Evolutionary conservation across 352 stramenopile genomes (phyloP).

Genomic region (Pythium oligandrum): DNA sequence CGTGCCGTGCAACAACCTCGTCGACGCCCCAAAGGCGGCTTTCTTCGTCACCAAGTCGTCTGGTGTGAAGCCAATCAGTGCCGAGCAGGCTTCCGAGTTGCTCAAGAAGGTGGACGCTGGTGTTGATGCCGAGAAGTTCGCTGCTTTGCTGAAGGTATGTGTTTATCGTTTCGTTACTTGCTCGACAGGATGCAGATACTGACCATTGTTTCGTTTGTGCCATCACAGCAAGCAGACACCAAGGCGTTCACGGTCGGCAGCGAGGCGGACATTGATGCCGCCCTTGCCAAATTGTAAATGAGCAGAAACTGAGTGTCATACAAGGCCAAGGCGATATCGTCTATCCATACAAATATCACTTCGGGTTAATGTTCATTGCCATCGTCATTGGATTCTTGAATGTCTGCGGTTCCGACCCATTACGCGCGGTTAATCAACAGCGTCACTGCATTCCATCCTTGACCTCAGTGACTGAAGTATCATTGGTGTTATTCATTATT

Average conservation of each 20-base stretch:
- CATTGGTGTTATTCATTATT: too few species aligned
- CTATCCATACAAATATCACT: not conserved
- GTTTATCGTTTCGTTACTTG: not conserved
- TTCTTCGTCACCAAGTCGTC: conserved; percentile 59
- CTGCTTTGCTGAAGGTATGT: conserved; percentile 43
- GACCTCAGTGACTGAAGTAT: too few species aligned
- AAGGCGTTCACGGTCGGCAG: conserved; percentile 66
- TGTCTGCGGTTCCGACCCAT: too few species aligned
- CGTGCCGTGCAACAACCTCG: conserved; percentile 77
- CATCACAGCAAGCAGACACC: conserved; percentile 35
- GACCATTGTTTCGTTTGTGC: not conserved
- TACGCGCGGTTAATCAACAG: too few species aligned
- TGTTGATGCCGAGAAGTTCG: conserved; percentile 56
- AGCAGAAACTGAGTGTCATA: not conserved
- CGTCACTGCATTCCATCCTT: too few species aligned
- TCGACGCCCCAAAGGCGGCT: conserved; percentile 52
- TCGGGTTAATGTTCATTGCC: conserved; percentile 13
- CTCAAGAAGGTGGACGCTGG: conserved; percentile 48
- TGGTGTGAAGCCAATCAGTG: conserved; percentile 60
- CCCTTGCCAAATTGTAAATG: conserved; percentile 60
- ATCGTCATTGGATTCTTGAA: not conserved
- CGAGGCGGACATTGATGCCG: conserved; percentile 49
- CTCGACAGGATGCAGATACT: not conserved
- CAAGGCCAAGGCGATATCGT: too few species aligned
- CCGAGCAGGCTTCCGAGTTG: conserved; percentile 36